Evolutionary conservation across 176 grass and related monocot species (phyloP).

Genomic region (Alloteropsis semialata): DNA sequence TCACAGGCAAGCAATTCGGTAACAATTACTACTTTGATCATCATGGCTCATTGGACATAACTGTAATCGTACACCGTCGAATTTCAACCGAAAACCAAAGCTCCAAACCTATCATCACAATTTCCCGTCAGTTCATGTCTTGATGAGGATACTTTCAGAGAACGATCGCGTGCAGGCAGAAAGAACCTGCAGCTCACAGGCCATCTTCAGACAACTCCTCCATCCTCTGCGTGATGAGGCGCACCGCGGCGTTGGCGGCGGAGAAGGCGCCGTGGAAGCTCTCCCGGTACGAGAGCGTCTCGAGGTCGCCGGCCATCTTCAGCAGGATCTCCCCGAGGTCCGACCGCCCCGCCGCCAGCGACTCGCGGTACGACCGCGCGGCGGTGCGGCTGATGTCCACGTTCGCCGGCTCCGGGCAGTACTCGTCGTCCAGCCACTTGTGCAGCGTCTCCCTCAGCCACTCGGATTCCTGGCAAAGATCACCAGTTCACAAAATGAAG

Average conservation of each 20-base stretch:
- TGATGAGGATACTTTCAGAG: too few species aligned
- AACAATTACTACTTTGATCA: too few species aligned
- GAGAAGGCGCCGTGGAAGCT: conserved; percentile 94
- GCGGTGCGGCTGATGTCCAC: conserved; percentile 81
- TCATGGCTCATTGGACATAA: too few species aligned
- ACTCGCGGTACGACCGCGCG: conserved; percentile 58
- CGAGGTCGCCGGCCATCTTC: conserved; percentile 66
- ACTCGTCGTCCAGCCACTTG: conserved; percentile 86
- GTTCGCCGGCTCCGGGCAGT: conserved; percentile 80
- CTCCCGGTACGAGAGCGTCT: conserved; percentile 65
- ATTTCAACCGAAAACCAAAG: too few species aligned
- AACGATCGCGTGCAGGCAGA: too few species aligned
- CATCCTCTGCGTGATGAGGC: conserved; percentile 67
- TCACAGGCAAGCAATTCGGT: too few species aligned
- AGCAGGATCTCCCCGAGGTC: conserved; percentile 83
- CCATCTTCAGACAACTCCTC: neutral
- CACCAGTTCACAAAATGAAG: neutral
- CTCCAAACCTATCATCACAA: too few species aligned
- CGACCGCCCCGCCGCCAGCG: conserved; percentile 50
- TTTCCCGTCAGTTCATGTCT: too few species aligned
- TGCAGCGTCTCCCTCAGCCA: conserved; percentile 79
- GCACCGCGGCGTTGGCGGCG: conserved; percentile 64
- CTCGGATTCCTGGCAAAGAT: conserved; percentile 62
- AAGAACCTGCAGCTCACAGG: neutral
- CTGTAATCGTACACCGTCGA: too few species aligned